phyloP scores from a whole-genome alignment of 306 rosid species.

The Casuarina glauca region DNA sequence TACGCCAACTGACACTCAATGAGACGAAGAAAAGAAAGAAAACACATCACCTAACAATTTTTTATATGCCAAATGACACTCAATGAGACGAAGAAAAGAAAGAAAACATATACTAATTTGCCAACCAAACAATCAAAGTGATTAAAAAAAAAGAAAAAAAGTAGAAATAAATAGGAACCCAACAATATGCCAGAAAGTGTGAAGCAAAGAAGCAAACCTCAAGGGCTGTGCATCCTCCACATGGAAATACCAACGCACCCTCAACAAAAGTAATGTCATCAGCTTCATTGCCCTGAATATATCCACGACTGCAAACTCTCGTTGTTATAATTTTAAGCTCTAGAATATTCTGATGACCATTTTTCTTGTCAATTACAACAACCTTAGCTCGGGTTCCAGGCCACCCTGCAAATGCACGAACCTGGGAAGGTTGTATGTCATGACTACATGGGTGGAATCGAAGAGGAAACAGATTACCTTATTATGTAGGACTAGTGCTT shows the following conservation, averaged over 20 bases:
- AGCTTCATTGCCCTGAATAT: slow-evolving; percentile 37
- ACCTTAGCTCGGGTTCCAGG: slow-evolving; percentile 89
- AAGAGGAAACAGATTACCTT: slow-evolving; percentile 55
- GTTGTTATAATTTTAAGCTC: slow-evolving; percentile 83
- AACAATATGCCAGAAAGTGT: slow-evolving; percentile 15
- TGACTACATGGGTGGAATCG: slow-evolving; percentile 35
- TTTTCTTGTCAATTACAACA: slow-evolving; percentile 44
- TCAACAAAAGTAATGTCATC: slow-evolving; percentile 52
- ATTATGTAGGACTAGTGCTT: slow-evolving; percentile 71
- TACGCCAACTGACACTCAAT: background rate
- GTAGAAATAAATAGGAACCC: slow-evolving; percentile 12
- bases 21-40: background rate
- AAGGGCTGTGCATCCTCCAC: slow-evolving; percentile 60
- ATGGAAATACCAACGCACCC: slow-evolving; percentile 71
- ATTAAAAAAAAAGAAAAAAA: background rate
- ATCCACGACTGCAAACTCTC: slow-evolving; percentile 46
- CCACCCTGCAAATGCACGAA: slow-evolving; percentile 99
- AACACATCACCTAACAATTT: background rate
- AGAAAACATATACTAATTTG: background rate
- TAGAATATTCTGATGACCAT: slow-evolving; percentile 45
- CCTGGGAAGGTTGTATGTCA: slow-evolving; percentile 62
- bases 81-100: background rate
- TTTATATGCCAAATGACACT: background rate
- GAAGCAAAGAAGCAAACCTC: slow-evolving; percentile 62
- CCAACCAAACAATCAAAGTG: background rate